phyloP scores from a whole-genome alignment of 352 stramenopile species.

The Phytophthora quininea region DNA sequence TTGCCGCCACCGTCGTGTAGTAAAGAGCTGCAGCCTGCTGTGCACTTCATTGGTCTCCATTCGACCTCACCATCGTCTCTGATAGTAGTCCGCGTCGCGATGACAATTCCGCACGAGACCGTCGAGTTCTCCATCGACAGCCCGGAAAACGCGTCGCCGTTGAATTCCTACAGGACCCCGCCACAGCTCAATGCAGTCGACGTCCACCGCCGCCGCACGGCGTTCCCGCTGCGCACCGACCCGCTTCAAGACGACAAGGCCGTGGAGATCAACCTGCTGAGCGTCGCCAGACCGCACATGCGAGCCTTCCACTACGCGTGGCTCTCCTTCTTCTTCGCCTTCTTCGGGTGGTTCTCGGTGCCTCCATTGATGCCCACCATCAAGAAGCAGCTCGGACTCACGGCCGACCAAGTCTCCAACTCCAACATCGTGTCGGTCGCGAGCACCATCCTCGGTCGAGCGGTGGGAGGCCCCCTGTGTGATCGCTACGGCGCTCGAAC shows the following conservation, averaged over 20 bases:
- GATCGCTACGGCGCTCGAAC: slow-evolving; percentile 91
- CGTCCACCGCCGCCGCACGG: slow-evolving; percentile 48
- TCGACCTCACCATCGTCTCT: not conserved
- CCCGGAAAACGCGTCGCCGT: not conserved
- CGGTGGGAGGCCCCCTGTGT: slow-evolving; percentile 90
- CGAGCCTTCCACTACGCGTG: slow-evolving; percentile 93
- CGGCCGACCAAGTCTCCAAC: slow-evolving; percentile 86
- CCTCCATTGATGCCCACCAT: slow-evolving; percentile 93
- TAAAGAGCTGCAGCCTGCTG: not conserved
- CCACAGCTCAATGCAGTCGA: slow-evolving; percentile 41
- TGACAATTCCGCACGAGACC: not conserved
- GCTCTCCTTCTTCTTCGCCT: slow-evolving; percentile 94
- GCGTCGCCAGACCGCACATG: slow-evolving; percentile 84
- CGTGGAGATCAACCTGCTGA: slow-evolving; percentile 39
- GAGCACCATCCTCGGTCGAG: slow-evolving; percentile 91
- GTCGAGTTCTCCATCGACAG: not conserved
- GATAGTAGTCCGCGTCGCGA: not conserved
- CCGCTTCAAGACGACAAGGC: slow-evolving; percentile 38
- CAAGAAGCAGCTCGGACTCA: slow-evolving; percentile 81
- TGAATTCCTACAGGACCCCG: slow-evolving; percentile 1
- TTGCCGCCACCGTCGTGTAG: not conserved
- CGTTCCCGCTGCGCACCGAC: slow-evolving; percentile 42
- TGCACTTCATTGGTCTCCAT: not conserved
- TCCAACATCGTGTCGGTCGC: slow-evolving; percentile 91
- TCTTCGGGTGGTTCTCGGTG: slow-evolving; percentile 95